phyloP scores from a whole-genome alignment of 495 filamentous ascomycete genomes.

The Penicillium cinerascens region DNA sequence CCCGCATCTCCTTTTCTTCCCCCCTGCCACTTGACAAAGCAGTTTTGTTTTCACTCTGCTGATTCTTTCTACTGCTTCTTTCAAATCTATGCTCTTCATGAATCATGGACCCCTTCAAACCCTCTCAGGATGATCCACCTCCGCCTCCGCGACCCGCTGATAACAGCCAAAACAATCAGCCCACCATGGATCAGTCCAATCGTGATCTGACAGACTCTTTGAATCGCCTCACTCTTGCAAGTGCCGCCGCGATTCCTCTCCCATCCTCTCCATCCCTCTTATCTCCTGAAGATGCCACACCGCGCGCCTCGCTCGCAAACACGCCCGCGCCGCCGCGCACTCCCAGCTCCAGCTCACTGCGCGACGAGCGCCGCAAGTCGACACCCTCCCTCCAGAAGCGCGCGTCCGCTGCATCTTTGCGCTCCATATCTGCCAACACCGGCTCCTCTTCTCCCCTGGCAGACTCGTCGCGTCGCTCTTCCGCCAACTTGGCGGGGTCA shows the following conservation, averaged over 20 bases:
- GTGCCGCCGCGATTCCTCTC: constrained; percentile 40
- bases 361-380: constrained; percentile 45
- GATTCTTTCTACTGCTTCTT: neutral
- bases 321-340: constrained; percentile 43
- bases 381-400: constrained; percentile 45
- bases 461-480: constrained; percentile 43
- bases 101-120: constrained; percentile 38
- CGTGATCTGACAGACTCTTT: constrained; percentile 37
- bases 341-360: constrained; percentile 50
- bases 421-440: constrained; percentile 30
- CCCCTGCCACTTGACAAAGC: neutral
- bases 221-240: constrained; percentile 45
- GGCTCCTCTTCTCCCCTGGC: constrained; percentile 33
- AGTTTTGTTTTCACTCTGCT: neutral
- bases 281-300: constrained; percentile 28
- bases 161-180: constrained; percentile 16
- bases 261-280: constrained; percentile 44
- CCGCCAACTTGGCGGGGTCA: constrained; percentile 42
- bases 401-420: constrained; percentile 42
- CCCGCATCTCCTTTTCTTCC: constrained; percentile 7
- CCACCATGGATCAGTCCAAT: constrained; percentile 15
- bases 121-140: constrained; percentile 21
- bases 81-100: constrained; percentile 12
- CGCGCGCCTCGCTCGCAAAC: constrained; percentile 20
- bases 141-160: constrained; percentile 17